A percentile compares a stretch with the other conserved stretches of the same genome.
Evolutionary conservation across 2,329 filamentous ascomycete genomes (phyloP).

Genomic region (Oidium heveae): DNA sequence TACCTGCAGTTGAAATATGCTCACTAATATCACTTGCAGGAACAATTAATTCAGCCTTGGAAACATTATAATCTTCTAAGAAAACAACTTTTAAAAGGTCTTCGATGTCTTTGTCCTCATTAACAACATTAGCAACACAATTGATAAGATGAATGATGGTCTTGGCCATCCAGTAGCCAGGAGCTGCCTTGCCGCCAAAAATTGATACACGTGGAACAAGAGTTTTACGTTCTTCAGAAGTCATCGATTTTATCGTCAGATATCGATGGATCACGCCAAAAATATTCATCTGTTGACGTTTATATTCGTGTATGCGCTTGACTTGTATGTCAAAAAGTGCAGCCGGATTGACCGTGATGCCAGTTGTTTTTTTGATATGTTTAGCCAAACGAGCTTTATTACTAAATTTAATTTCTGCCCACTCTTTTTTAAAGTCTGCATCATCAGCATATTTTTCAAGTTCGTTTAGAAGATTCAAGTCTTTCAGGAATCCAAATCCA

Average conservation of each 20-base stretch:
- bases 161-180: constrained; percentile 99
- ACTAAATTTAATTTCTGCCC: constrained; percentile 86
- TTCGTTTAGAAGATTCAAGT: constrained; percentile 65
- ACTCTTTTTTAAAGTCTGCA: constrained; percentile 75
- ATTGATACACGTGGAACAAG: constrained; percentile 72
- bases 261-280: constrained; percentile 95
- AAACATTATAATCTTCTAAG: constrained; percentile 95
- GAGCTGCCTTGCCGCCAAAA: constrained; percentile 92
- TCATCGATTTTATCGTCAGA: constrained; percentile 66
- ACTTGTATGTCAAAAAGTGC: constrained; percentile 92
- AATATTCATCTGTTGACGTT: constrained; percentile 96
- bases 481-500: constrained; percentile 64
- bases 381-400: constrained; percentile 87
- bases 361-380: constrained; percentile 64
- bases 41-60: constrained; percentile 91
- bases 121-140: constrained; percentile 69
- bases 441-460: constrained; percentile 68
- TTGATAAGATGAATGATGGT: constrained; percentile 95
- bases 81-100: constrained; percentile 94
- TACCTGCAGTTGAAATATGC: constrained; percentile 94
- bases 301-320: constrained; percentile 98
- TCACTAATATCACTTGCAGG: constrained; percentile 92
- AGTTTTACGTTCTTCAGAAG: constrained; percentile 63
- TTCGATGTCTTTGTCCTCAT: constrained; percentile 75
- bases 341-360: constrained; percentile 61